Base-by-base conservation (phyloP, 495 filamentous ascomycete genomes). In the Durotheca rogersii region DNA sequence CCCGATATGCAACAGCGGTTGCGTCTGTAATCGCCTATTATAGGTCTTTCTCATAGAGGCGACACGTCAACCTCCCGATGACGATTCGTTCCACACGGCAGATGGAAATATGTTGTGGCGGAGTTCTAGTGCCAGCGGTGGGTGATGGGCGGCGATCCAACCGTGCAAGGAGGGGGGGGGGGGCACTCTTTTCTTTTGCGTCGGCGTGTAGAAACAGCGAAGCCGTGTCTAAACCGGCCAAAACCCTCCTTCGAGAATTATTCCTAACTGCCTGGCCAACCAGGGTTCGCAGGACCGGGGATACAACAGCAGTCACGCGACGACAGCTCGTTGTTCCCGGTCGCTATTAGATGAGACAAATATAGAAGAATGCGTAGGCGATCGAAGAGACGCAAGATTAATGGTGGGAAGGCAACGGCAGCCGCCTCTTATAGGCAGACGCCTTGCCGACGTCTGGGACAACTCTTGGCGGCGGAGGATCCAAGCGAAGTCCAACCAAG, bases 111-210 rank as follows among this genome's bases (percentile, higher is more conserved):
- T 36, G 32, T 21, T 32, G 25, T 20, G 36, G 19, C 31, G 21
- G 19, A 39, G 7, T 30, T 7, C 6, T 21, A 12, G 33, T 39
- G 43, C 18, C 30, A 38, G 25, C 46, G 20, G 25, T 35, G 23
- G 19, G 17, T 14, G 25, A 20, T 23, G 14, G 17, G 19, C 10
- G 36, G 16, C 20, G 46, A 36, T 31, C 23, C n/a, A 15, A 15
- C 9, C 23, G 15, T 15, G 18, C 20, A 43, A 7, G 17, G 25
- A 14, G 14, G 29, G 37, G 45, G n/a, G n/a, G n/a, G n/a, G n/a
- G n/a, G n/a, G n/a, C n/a, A n/a, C n/a, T n/a, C n/a, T 73, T 72
- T 58, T 77, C 73, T 14, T 17, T 32, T 18, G 9, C n/a, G n/a
- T 30, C 20, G 46, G 36, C 14, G n/a, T 44, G 31, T 44, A 40